Evolutionary conservation across 305 asterid species (phyloP), one percentile per base, ranked within the genome.

Genomic region (Plantago coronopus): DNA sequence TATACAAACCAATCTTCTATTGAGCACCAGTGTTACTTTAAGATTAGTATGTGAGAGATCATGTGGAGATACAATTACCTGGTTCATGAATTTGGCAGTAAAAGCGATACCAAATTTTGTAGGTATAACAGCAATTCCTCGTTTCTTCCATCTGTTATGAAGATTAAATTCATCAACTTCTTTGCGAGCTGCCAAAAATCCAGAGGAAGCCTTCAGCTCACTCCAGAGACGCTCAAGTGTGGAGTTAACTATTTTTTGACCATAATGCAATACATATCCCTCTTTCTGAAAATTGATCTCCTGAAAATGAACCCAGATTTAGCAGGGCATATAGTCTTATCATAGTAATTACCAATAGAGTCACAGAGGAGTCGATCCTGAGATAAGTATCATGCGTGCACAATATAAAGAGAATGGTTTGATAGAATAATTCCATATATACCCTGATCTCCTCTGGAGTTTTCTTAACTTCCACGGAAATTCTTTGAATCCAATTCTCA

Each of bases 41-140:
- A 7, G 51, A 18, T 17, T 17, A 54, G 27, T 27, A 38, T n/a
- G 13, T 9, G 25, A 27, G 16, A 22, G 23, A 44, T n/a, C n/a
- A n/a, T n/a, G n/a, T n/a, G 40, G 25, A 37, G 7, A 48, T 44
- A n/a, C 49, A 71, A 72, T 60, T 69, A 86, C 98, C 95, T 91
- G 98, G 81, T 91, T 91, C 96, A 88, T 81, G 70, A 85, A 88
- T 70, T 91, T 91, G 13, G 86, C 40, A 56, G 95, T 88, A 67
- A 91, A 91, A 66, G 98, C 80, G 70, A 91, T 88, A 71, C 98
- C 98, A 75, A 91, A 91, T 76, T 83, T 86, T 50, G 96, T 91
- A 48, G 98, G 96, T 57, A 91, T 67, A 48, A 91, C 72, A 48
- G 96, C 84, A 46, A 88, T 71, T 63, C 98, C 98, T 17, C 96